phyloP scores from a whole-genome alignment of 2,329 filamentous ascomycete genomes.

The Trichoderma simmonsii region DNA sequence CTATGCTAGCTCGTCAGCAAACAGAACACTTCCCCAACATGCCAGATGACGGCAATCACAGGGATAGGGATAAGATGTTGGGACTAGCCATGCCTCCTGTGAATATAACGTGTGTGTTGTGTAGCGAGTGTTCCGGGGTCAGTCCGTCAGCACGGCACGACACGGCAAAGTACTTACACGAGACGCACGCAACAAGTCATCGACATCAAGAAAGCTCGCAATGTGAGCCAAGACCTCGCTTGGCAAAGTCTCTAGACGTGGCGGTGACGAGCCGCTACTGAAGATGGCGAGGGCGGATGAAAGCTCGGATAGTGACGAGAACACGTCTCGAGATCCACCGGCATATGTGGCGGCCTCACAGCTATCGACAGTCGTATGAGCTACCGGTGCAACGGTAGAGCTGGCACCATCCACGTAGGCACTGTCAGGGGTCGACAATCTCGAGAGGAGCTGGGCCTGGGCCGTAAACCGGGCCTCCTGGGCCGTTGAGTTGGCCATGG shows the following conservation, averaged over 20 bases:
- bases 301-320: slow-evolving; percentile 1
- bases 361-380: neutral
- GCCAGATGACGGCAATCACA: neutral
- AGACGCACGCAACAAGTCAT: slow-evolving; percentile 53
- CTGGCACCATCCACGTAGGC: slow-evolving; percentile 21
- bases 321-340: neutral
- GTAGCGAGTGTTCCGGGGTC: neutral
- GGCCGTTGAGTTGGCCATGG: slow-evolving; percentile 27
- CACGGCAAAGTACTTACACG: slow-evolving; percentile 44
- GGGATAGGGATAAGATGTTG: neutral
- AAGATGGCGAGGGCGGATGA: neutral
- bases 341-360: slow-evolving; percentile 23
- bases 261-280: slow-evolving; percentile 11
- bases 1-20: slow-evolving; percentile 36
- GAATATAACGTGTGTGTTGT: neutral
- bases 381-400: slow-evolving; percentile 19
- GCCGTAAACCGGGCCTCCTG: slow-evolving; percentile 32
- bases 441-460: slow-evolving; percentile 34
- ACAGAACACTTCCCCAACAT: neutral
- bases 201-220: slow-evolving; percentile 54
- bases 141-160: neutral
- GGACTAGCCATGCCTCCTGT: neutral
- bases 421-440: slow-evolving; percentile 16
- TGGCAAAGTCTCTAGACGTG: slow-evolving; percentile 44
- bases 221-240: slow-evolving; percentile 57